Conservation (phyloP, 2,329 filamentous ascomycete species). For the Monosporascus sp. region DNA sequence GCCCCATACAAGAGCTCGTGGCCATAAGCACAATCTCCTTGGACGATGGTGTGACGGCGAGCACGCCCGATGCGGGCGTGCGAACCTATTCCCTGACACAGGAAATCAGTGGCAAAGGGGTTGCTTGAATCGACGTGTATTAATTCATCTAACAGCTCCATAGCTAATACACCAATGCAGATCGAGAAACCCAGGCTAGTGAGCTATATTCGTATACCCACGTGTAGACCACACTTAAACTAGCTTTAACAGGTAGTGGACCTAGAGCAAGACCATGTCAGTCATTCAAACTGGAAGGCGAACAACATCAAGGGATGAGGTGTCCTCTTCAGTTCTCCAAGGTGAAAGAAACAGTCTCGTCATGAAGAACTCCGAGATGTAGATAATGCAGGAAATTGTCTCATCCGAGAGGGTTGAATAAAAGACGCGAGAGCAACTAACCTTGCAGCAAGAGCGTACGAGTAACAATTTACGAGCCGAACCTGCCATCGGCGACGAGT, state of each 20-base stretch:
- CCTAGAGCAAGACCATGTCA: no score
- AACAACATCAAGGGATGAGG: constrained; percentile 12
- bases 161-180: not conserved
- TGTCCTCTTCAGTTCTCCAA: constrained; percentile 56
- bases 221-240: not conserved
- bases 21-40: constrained; percentile 60
- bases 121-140: not conserved
- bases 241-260: no score
- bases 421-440: constrained; percentile 7
- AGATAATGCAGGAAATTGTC: constrained; percentile 37
- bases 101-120: not conserved
- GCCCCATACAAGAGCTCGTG: constrained; percentile 71
- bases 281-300: no score
- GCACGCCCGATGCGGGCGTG: no score
- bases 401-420: constrained; percentile 41
- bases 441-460: not conserved
- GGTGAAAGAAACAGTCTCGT: constrained; percentile 50
- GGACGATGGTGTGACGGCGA: constrained; percentile 35
- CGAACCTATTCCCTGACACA: not conserved
- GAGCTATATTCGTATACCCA: no score
- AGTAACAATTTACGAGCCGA: not conserved
- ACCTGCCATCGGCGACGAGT: constrained; percentile 13
- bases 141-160: not conserved
- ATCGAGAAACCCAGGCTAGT: no score
- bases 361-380: constrained; percentile 52